Evolutionary conservation across 2,329 filamentous ascomycete genomes (phyloP), one percentile per base, ranked within the genome.

Genomic region (Exophiala alcalophila): DNA sequence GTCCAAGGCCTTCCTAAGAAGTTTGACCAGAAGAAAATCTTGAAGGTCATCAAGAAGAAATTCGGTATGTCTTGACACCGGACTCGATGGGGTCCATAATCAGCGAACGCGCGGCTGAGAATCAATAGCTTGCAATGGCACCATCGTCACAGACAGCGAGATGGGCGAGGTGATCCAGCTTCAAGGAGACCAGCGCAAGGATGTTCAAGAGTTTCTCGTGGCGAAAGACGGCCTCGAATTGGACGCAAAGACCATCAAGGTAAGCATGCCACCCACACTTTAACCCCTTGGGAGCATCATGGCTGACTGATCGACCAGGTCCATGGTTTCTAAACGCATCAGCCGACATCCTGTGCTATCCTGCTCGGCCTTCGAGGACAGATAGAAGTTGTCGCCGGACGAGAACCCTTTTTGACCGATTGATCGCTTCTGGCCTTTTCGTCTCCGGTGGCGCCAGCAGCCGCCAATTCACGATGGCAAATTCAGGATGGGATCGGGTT

Each of bases 41-140:
- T 98, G 64, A 96, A 96, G 78, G 90, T 94, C 72, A 95, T 97
- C 78, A 97, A 97, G 84, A 97, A 97, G 82, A 92, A 95, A 69
- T 97, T 97, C 65, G 85, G 84, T 89, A 78, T 53, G 81, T 65
- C 38, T 12, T 14, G 28, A 9, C 11, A 10, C n/a, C n/a, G 23
- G 20, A 11, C 12, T 14, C 6, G 12, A 25, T 30, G 32, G 10
- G 8, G 11, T n/a, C 6, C 26, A 15, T 18, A 5, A n/a, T 7
- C 8, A 7, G 5, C 4, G 15, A 27, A 27, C 5, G n/a, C 14
- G 11, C 94, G 72, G 94, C 96, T 78, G 96, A 97, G 84, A 97
- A 96, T 81, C 90, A 94, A 95, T 95, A 66, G 91, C 92, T 71
- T 97, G 91, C 87, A 97, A 98, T 96, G 92, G 92, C 80, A 97